phyloP scores from a whole-genome alignment of 2,329 filamentous ascomycete species.

The Sporothrix curviconia region DNA sequence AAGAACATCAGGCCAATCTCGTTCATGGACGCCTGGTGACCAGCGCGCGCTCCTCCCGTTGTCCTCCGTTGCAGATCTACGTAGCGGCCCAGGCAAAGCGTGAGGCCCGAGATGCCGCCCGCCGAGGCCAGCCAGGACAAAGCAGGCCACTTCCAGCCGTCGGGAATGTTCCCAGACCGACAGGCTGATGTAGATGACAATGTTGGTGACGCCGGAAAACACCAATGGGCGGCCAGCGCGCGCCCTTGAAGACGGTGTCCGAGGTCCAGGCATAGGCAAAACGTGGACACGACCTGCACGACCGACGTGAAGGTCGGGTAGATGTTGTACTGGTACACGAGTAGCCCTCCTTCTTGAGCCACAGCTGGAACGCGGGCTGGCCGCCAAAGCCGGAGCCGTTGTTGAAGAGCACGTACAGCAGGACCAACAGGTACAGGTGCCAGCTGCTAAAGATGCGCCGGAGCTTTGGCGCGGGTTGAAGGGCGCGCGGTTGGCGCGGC shows the following conservation, averaged over 20 bases:
- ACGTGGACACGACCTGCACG: constrained; percentile 49
- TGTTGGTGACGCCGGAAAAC: constrained; percentile 41
- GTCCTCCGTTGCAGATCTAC: constrained; percentile 44
- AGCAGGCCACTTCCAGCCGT: constrained; percentile 59
- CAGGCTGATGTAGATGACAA: constrained; percentile 35
- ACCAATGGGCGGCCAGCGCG: constrained; percentile 59
- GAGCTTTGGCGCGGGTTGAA: constrained; percentile 45
- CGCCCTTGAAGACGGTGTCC: constrained; percentile 52
- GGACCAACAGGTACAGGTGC: constrained; percentile 55
- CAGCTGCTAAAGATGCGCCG: constrained; percentile 56
- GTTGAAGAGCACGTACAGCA: constrained; percentile 59
- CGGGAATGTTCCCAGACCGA: constrained; percentile 40
- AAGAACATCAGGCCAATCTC: constrained; percentile 63
- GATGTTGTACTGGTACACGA: constrained; percentile 39
- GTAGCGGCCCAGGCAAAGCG: constrained; percentile 43
- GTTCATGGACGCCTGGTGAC: constrained; percentile 62
- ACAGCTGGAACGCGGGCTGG: constrained; percentile 50
- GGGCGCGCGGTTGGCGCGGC: constrained; percentile 35
- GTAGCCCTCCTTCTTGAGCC: constrained; percentile 40
- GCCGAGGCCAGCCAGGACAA: constrained; percentile 48
- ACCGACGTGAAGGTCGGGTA: constrained; percentile 54
- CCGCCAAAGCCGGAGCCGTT: constrained; percentile 40
- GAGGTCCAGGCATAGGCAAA: constrained; percentile 62
- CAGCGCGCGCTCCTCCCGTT: constrained; percentile 60
- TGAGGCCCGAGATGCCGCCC: constrained; percentile 41